Conservation (phyloP, 1,284 basidiomycete genomes). For the Moniliophthora roreri region DNA sequence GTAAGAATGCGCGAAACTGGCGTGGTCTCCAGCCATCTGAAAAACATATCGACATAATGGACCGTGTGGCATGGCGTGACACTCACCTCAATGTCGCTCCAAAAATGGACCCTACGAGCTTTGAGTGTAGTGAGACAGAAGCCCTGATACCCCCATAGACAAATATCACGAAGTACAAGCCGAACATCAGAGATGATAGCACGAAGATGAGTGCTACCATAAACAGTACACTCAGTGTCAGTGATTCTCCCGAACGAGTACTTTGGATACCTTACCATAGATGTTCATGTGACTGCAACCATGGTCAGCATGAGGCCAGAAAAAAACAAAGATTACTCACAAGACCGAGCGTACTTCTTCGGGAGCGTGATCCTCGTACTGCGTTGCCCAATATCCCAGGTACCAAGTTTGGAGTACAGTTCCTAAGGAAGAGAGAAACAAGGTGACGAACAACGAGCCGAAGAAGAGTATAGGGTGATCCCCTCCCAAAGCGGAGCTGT, state of each 20-base stretch:
- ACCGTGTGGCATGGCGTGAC: too few species aligned
- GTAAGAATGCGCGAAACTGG: slow-evolving; percentile 55
- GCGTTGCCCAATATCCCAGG: slow-evolving; percentile 51
- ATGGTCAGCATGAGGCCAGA: not conserved
- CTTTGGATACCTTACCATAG: not conserved
- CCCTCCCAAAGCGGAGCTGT: slow-evolving; percentile 28
- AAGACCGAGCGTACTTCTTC: slow-evolving; percentile 27
- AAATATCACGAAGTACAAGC: too few species aligned
- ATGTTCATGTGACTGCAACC: slow-evolving; percentile 3
- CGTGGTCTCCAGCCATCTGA: slow-evolving; percentile 52
- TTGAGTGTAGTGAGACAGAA: too few species aligned
- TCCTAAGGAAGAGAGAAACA: slow-evolving; percentile 23
- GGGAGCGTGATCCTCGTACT: slow-evolving; percentile 37
- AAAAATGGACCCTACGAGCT: too few species aligned
- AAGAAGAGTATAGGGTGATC: slow-evolving; percentile 26
- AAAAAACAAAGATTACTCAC: slow-evolving; percentile 23
- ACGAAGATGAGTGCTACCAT: slow-evolving; percentile 2
- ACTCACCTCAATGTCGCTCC: slow-evolving; percentile 11
- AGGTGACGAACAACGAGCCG: slow-evolving; percentile 21
- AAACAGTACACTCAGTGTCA: not conserved
- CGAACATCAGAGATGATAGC: too few species aligned
- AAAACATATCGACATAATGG: slow-evolving; percentile 14
- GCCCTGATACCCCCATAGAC: too few species aligned
- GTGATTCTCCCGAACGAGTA: too few species aligned
- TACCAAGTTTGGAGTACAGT: slow-evolving; percentile 46